Conservation (phyloP, 2,329 filamentous ascomycete species). For the Hymenoscyphus albidus region DNA sequence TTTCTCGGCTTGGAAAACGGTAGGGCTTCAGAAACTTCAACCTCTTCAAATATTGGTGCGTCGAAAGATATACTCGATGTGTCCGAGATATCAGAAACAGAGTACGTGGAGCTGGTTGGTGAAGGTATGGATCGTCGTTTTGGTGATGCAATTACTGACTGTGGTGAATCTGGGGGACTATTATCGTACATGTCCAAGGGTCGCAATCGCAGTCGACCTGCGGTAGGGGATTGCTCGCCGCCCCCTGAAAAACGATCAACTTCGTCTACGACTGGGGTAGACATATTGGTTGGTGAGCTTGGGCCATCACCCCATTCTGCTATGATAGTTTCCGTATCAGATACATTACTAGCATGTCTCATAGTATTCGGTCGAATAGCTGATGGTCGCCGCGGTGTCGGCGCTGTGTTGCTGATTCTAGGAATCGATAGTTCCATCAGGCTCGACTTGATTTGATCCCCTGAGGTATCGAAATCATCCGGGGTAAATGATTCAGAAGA, state of each 20-base stretch:
- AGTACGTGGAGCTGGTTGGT: constrained; percentile 22
- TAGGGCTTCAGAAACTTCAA: constrained; percentile 24
- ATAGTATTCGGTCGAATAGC: constrained; percentile 8
- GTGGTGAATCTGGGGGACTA: constrained; percentile 28
- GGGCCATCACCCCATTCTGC: constrained; percentile 11
- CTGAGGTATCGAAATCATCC: neutral
- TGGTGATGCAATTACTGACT: constrained; percentile 12
- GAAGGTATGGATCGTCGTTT: constrained; percentile 17
- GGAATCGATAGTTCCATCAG: neutral
- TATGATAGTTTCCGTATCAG: constrained; percentile 23
- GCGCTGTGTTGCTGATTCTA: constrained; percentile 5
- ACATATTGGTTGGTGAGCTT: constrained; percentile 10
- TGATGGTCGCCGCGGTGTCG: constrained; percentile 13
- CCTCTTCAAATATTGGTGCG: constrained; percentile 25
- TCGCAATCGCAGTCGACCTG: constrained; percentile 21
- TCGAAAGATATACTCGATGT: constrained; percentile 21
- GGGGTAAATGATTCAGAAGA: neutral
- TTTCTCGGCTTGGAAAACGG: constrained; percentile 27
- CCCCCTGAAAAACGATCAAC: constrained; percentile 11
- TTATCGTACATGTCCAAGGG: constrained; percentile 19
- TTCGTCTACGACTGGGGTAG: constrained; percentile 13
- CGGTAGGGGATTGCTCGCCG: constrained; percentile 25
- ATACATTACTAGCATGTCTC: constrained; percentile 21
- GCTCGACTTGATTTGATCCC: neutral
- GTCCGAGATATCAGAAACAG: constrained; percentile 13